Evolutionary conservation across 2,329 filamentous ascomycete species (phyloP).

Genomic region (Huntiella bhutanensis): DNA sequence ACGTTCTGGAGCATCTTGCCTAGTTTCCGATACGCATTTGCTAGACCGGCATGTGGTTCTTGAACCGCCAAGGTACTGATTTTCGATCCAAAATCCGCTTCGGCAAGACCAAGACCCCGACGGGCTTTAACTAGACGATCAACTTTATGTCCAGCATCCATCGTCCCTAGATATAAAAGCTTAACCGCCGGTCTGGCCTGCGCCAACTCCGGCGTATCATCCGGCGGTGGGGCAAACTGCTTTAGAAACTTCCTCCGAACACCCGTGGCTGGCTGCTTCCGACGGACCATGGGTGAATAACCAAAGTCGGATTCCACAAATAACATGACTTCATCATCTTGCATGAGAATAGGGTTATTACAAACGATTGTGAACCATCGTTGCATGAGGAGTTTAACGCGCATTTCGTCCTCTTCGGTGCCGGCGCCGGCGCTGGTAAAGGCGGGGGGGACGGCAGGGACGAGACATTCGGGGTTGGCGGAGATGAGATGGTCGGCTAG

Average conservation of each 20-base stretch:
- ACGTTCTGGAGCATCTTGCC: slow-evolving; percentile 85
- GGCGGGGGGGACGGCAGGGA: slow-evolving; percentile 88
- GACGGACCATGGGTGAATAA: slow-evolving; percentile 85
- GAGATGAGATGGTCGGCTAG: slow-evolving; percentile 92
- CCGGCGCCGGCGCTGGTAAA: slow-evolving; percentile 84
- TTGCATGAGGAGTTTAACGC: slow-evolving; percentile 79
- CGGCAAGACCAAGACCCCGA: slow-evolving; percentile 73
- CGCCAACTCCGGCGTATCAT: slow-evolving; percentile 88
- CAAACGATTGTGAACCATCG: slow-evolving; percentile 91
- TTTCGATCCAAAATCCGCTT: slow-evolving; percentile 86
- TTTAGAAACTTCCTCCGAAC: slow-evolving; percentile 90
- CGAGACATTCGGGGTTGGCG: slow-evolving; percentile 88
- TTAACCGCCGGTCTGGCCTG: slow-evolving; percentile 83
- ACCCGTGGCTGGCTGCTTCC: slow-evolving; percentile 92
- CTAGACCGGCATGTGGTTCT: slow-evolving; percentile 73
- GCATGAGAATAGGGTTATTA: slow-evolving; percentile 77
- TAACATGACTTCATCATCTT: slow-evolving; percentile 90
- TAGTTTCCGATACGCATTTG: slow-evolving; percentile 83
- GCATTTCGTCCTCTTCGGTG: slow-evolving; percentile 82
- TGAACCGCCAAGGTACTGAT: slow-evolving; percentile 72
- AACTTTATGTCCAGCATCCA: slow-evolving; percentile 95
- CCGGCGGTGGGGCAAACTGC: slow-evolving; percentile 91
- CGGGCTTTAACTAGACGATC: slow-evolving; percentile 84
- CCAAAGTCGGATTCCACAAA: slow-evolving; percentile 99
- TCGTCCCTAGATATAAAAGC: slow-evolving; percentile 81